Evolutionary conservation across 805 yeast genomes (phyloP), one percentile per base, ranked within the genome.

Genomic region (Candida ficus): DNA sequence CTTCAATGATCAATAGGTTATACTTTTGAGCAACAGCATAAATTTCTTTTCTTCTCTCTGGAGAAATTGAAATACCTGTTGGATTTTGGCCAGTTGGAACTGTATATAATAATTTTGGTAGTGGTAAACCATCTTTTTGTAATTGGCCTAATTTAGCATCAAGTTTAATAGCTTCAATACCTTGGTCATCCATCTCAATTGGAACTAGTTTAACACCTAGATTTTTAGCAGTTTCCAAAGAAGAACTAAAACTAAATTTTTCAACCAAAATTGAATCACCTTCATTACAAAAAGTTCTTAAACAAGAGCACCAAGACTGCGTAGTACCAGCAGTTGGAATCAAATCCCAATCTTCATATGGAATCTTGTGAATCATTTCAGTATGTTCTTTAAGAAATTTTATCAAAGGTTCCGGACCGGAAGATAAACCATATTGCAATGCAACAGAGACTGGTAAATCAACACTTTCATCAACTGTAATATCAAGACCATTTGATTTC

Each of bases 11-110:
- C 41, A 91, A 55, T 59, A 91, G 71, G 66, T 91, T 96, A 62
- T 88, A 83, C 67, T 86, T 80, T 58, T 77, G 80, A 27, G 95
- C 91, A 46, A 91, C 58, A 45, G 75, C 72, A 65, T 89, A 90
- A 50, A 93, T 75, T 42, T 73, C 76, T 46, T 66, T 61, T 67
- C 96, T 85, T 68, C 98, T 80, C 56, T 86, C 89, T 21, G 57
- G 64, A 22, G 83, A 68, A 54, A 91, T 69, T 19, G 88, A 83
- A 3, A 95, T 78, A 25, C 99, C 99, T 16, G 97, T 89, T 47
- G 99, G 99, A 72, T 91, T 91, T 70, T 91, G 98, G 46, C 99
- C 99, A 7, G 97, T 91, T 49, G 91, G 83, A 53, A 91, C 86
- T 30, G 91, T 80, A 75, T 91, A 91, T 52, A 91, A 71, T 45